phyloP scores from a whole-genome alignment of 331 rosid genomes.

The Dryas integrifolia region DNA sequence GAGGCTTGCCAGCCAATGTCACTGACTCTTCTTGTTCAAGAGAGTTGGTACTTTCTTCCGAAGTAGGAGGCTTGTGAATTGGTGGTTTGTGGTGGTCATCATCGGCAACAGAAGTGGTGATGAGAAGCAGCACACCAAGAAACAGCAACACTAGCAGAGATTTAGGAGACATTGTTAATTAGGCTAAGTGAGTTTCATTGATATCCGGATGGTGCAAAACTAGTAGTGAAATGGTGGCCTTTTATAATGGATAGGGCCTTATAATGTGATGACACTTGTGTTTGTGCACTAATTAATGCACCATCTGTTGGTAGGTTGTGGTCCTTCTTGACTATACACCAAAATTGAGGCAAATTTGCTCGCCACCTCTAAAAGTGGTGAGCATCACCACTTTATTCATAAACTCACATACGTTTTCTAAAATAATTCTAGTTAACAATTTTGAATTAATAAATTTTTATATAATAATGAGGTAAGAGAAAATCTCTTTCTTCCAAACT shows the following conservation, averaged over 20 bases:
- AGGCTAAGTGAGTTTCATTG: background rate
- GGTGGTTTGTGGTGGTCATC: slow-evolving; percentile 13
- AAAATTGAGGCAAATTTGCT: no score
- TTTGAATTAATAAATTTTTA: no score
- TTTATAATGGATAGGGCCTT: background rate
- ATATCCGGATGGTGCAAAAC: background rate
- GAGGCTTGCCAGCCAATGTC: slow-evolving; percentile 1
- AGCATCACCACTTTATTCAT: no score
- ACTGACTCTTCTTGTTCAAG: background rate
- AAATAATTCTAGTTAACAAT: no score
- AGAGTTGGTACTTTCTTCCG: background rate
- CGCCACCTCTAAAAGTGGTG: no score
- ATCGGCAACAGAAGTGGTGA: slow-evolving; percentile 13
- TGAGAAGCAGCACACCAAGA: slow-evolving; percentile 5
- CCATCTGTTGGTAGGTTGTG: no score
- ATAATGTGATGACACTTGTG: background rate
- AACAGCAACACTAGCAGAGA: background rate
- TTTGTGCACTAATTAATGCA: background rate
- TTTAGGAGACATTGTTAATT: background rate
- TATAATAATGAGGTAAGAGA: no score
- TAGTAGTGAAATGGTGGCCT: background rate
- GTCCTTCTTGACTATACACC: no score
- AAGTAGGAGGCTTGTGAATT: background rate
- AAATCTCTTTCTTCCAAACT: no score
- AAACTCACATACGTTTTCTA: no score